These are phyloP conservation scores for Pleurostoma richardsiae DNA, from an alignment of 2,329 filamentous ascomycete genomes.

Conservation along the genomic window DNA sequence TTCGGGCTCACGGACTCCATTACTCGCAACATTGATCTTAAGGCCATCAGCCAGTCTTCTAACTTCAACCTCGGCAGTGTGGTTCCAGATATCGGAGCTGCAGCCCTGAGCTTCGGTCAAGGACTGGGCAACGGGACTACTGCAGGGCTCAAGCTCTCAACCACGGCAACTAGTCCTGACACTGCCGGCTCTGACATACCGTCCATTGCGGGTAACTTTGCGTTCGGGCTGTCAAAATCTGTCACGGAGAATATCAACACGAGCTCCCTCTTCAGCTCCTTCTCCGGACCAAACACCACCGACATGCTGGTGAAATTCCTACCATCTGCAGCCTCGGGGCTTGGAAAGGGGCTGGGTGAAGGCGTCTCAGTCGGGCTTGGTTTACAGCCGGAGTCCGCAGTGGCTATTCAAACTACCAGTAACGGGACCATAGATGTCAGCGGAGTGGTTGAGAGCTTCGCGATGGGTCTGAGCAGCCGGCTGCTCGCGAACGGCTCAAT, in stretches of 20 bases:
- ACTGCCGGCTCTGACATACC: conserved; percentile 7
- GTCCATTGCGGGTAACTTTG: conserved; percentile 12
- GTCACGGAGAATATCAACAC: conserved; percentile 13
- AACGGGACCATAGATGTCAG: conserved; percentile 12
- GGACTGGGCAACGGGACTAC: conserved; percentile 10
- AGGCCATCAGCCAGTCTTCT: not conserved
- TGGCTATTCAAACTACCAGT: conserved; percentile 12
- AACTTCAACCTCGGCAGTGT: not conserved
- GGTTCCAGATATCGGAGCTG: conserved; percentile 4
- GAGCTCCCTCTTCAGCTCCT: conserved; percentile 1
- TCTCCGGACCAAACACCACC: not conserved
- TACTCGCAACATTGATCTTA: conserved; percentile 15
- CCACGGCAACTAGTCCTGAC: conserved; percentile 5
- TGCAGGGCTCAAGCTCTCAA: conserved; percentile 10
- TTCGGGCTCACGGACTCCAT: conserved; percentile 20
- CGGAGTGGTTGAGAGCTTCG: conserved; percentile 17
- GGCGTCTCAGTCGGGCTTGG: conserved; percentile 19
- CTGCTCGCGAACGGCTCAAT: conserved; percentile 25
- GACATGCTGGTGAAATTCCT: conserved; percentile 12
- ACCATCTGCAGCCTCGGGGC: conserved; percentile 16
- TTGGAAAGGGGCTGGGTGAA: conserved; percentile 20
- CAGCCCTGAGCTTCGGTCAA: conserved; percentile 8
- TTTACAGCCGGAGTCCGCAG: conserved; percentile 16
- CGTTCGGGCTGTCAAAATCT: conserved; percentile 14
- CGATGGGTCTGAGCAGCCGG: conserved; percentile 20